Evolutionary conservation across 352 stramenopile species (phyloP).

Genomic region (Globisporangium solare): DNA sequence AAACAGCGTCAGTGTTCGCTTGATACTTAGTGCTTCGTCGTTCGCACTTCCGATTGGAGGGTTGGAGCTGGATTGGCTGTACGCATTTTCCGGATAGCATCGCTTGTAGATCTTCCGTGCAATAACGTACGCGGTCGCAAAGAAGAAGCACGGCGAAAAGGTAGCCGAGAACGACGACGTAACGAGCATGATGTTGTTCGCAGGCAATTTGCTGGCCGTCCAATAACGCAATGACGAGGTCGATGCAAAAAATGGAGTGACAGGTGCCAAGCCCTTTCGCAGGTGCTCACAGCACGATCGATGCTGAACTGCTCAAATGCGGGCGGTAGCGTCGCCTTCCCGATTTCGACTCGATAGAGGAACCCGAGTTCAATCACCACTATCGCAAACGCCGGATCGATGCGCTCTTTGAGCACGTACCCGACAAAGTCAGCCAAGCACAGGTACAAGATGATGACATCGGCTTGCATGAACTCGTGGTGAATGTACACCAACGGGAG

Average conservation of each 20-base stretch:
- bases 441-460: conserved; percentile 14
- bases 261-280: not conserved
- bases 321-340: not conserved
- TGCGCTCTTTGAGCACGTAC: not conserved
- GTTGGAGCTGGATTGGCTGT: too few species aligned
- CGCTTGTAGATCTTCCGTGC: not conserved
- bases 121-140: not conserved
- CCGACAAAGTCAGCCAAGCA: not conserved
- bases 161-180: not conserved
- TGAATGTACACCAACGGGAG: conserved; percentile 15
- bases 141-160: not conserved
- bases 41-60: too few species aligned
- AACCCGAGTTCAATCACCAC: not conserved
- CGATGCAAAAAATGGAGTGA: not conserved
- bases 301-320: not conserved
- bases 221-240: conserved; percentile 6
- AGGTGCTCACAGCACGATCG: not conserved
- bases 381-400: conserved; percentile 4
- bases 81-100: not conserved
- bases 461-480: conserved; percentile 28
- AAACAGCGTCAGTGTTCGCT: conserved; percentile 5
- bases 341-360: not conserved
- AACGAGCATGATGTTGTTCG: not conserved
- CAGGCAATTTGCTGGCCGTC: not conserved
- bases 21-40: too few species aligned